Conservation (phyloP, 2,329 filamentous ascomycete genomes). For the Alternaria novae-zelandiae region DNA sequence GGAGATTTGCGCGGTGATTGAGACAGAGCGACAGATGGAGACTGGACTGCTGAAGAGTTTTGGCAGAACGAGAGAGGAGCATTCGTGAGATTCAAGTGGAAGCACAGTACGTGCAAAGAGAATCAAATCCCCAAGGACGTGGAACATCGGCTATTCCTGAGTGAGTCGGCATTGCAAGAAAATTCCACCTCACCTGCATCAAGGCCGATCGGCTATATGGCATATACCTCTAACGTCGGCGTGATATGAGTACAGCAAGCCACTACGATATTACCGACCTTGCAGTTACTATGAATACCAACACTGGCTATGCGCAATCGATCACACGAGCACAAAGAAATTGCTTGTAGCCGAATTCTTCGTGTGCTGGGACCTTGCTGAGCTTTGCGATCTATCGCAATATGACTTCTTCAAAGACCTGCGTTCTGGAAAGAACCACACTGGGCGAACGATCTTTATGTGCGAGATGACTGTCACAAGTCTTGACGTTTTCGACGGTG, state of each 20-base stretch:
- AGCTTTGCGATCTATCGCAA: neutral
- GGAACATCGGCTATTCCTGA: neutral
- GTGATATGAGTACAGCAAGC: neutral
- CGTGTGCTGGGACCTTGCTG: neutral
- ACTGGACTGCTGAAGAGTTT: neutral
- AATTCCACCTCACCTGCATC: neutral
- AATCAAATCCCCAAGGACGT: neutral
- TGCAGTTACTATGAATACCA: neutral
- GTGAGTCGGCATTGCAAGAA: neutral
- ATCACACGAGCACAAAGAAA: slow-evolving; percentile 9
- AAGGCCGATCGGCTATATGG: neutral
- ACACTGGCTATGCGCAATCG: neutral
- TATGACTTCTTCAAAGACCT: neutral
- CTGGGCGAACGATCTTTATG: neutral
- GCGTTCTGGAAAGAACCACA: neutral
- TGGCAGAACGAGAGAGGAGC: neutral
- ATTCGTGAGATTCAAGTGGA: neutral
- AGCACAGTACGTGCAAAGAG: neutral
- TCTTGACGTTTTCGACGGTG: slow-evolving; percentile 21
- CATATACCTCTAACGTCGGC: neutral
- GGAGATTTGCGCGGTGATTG: neutral
- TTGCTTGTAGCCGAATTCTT: neutral
- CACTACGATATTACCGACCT: neutral
- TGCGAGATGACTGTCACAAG: slow-evolving; percentile 9
- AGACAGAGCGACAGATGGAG: neutral